Evolutionary conservation across 202 grass and related monocot genomes (phyloP).

Genomic region (Schoenoplectus triqueter): DNA sequence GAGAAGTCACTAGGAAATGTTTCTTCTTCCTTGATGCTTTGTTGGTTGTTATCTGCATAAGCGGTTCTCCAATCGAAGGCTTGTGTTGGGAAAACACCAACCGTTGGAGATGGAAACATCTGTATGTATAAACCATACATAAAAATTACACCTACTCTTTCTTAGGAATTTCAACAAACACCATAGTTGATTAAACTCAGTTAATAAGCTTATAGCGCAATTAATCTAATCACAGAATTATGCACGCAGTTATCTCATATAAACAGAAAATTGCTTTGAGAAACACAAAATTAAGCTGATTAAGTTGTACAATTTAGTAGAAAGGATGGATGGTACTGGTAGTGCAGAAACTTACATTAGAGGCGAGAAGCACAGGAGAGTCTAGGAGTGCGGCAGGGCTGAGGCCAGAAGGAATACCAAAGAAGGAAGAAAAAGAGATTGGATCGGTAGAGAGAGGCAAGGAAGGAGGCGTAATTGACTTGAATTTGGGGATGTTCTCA

Average conservation of each 20-base stretch:
- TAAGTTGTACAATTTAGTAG: neutral
- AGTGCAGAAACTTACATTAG: slow-evolving; percentile 60
- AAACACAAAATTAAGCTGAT: slow-evolving; percentile 13
- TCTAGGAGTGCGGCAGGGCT: slow-evolving; percentile 73
- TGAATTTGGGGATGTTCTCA: slow-evolving; percentile 57
- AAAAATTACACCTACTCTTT: slow-evolving; percentile 14
- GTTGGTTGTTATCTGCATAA: slow-evolving; percentile 23
- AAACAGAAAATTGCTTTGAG: neutral
- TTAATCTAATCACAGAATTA: neutral
- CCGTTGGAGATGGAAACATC: slow-evolving; percentile 48
- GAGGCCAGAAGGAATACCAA: slow-evolving; percentile 65
- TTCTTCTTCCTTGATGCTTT: slow-evolving; percentile 43
- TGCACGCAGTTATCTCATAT: neutral
- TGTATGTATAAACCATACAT: slow-evolving; percentile 17
- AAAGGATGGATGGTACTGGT: neutral
- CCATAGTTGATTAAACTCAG: neutral
- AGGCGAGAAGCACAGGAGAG: slow-evolving; percentile 69
- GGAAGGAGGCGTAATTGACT: slow-evolving; percentile 67
- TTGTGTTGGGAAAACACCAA: slow-evolving; percentile 36
- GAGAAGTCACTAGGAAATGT: slow-evolving; percentile 40
- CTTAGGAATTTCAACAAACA: slow-evolving; percentile 25
- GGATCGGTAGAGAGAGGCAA: slow-evolving; percentile 66
- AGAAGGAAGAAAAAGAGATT: slow-evolving; percentile 83
- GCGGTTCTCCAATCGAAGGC: slow-evolving; percentile 38
- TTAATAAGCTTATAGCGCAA: neutral